Conservation (phyloP, 176 grass and related monocot species). For the Hordeum vulgare region MorexV3_pseudomolecules_assembly NC_058522.1:193947173-193947672, state of each 20-base stretch:
- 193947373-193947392: not conserved
- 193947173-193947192: too few species aligned
- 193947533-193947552: not conserved
- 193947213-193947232: too few species aligned
- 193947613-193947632: not conserved
- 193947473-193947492: not conserved
- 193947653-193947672: not conserved
- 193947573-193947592: not conserved
- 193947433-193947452: too few species aligned
- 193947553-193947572: not conserved
- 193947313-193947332: too few species aligned
- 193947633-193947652: not conserved
- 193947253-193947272: too few species aligned
- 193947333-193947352: too few species aligned
- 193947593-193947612: not conserved
- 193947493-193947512: not conserved
- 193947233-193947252: too few species aligned
- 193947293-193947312: too few species aligned
- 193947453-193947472: not conserved
- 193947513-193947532: not conserved
- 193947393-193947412: not conserved
- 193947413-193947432: not conserved
- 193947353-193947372: too few species aligned
- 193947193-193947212: too few species aligned
- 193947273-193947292: too few species aligned